Evolutionary conservation across 257 asterid genomes (phyloP).

Genomic region (Ilex asprella): DNA sequence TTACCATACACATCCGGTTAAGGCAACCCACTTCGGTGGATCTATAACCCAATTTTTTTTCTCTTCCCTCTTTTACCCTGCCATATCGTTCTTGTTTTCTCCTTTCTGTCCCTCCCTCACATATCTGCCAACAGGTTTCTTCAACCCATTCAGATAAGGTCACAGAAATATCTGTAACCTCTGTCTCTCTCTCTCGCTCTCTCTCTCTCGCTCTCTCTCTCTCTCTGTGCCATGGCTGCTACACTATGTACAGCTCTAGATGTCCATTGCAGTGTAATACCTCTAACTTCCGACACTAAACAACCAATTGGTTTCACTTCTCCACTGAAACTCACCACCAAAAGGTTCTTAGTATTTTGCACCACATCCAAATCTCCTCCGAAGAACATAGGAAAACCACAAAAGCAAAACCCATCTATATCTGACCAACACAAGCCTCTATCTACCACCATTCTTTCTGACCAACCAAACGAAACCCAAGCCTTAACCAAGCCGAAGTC

Average conservation of each 20-base stretch:
- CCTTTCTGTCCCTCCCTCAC: no score
- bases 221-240: slow-evolving; percentile 44
- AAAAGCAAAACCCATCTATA: slow-evolving; percentile 45
- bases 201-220: neutral
- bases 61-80: no score
- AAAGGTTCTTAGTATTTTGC: slow-evolving; percentile 37
- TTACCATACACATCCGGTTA: neutral
- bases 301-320: slow-evolving; percentile 29
- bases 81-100: no score
- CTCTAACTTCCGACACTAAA: slow-evolving; percentile 31
- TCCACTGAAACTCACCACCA: slow-evolving; percentile 28
- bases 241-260: slow-evolving; percentile 39
- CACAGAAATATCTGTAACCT: slow-evolving; percentile 14
- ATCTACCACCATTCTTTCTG: slow-evolving; percentile 60
- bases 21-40: neutral
- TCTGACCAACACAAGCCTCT: slow-evolving; percentile 84
- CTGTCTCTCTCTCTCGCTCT: neutral
- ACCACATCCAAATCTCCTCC: slow-evolving; percentile 36
- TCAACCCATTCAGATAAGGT: slow-evolving; percentile 29
- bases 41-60: neutral
- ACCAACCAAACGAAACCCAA: slow-evolving; percentile 41
- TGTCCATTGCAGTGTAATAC: slow-evolving; percentile 29
- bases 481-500: slow-evolving; percentile 76
- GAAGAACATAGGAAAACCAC: slow-evolving; percentile 4
- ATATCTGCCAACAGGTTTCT: no score